These are phyloP conservation scores for Podospora sp. DNA, from an alignment of 495 filamentous ascomycete genomes.

Conservation along the genomic window DNA sequence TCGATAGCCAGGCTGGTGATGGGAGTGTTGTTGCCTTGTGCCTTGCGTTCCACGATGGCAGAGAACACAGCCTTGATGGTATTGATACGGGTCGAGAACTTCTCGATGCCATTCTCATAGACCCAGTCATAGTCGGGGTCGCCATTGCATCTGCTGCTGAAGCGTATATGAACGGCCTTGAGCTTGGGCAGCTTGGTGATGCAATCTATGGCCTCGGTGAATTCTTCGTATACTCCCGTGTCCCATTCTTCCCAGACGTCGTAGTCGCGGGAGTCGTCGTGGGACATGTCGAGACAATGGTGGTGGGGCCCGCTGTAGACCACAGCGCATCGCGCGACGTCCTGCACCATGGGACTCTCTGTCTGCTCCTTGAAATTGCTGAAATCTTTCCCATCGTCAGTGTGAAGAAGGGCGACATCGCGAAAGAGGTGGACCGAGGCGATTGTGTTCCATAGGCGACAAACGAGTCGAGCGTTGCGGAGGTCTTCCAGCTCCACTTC, in stretches of 20 bases:
- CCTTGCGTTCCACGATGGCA: constrained; percentile 1
- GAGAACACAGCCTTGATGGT: constrained; percentile 10
- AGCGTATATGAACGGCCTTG: constrained; percentile 13
- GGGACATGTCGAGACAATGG: background rate
- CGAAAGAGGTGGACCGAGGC: constrained; percentile 14
- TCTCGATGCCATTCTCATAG: background rate
- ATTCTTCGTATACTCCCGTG: background rate
- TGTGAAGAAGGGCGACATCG: background rate
- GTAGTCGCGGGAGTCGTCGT: background rate
- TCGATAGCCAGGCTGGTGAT: constrained; percentile 12
- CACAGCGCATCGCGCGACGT: constrained; percentile 2
- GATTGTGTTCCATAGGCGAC: constrained; percentile 15
- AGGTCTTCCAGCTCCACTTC: constrained; percentile 7
- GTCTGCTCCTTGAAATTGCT: background rate
- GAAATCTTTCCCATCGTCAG: background rate
- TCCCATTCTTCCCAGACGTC: background rate
- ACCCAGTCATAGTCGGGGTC: background rate
- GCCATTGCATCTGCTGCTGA: constrained; percentile 5
- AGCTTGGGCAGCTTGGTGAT: constrained; percentile 15
- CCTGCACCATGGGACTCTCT: background rate
- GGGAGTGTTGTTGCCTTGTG: constrained; percentile 3
- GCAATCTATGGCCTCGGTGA: background rate
- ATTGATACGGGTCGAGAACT: background rate
- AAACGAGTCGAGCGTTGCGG: constrained; percentile 21
- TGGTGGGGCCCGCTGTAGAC: constrained; percentile 3